Base-by-base conservation (phyloP, 176 grass and related monocot genomes). In the Poa pratensis region DNA sequence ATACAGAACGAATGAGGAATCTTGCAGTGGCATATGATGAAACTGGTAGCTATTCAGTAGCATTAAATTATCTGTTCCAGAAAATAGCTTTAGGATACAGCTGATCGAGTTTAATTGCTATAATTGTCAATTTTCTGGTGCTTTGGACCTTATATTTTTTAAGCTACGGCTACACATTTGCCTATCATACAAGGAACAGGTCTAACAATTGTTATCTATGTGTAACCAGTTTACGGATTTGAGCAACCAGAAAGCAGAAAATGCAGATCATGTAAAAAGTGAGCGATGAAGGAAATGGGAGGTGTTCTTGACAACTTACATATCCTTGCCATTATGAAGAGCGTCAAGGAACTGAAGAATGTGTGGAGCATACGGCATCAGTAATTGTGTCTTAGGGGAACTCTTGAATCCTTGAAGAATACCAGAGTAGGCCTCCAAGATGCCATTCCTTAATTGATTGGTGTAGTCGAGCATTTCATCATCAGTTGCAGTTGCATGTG, bases 351-450 rank as follows among this genome's bases (percentile, higher is more conserved):
- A 93, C 54, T 91, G 86, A 26, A 96, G 48, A 82, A 96, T 88
- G 80, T 96, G 87, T 10, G 84, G 71, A 32, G 87, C 94, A 91
- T 91, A 96, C 2, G 84, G 84, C 91, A 96, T 87, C 81, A 94
- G 48, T 42, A 93, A 46, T 77, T 93, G 91, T 35, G 89, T 93
- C 82, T 93, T 93, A 5, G 88, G 86, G 58, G 94, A 93, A 58
- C 86, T 89, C 84, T 96, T 96, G 72, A 96, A 96, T 45, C 94
- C 94, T 89, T 96, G 94, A 84, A 96, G 89, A 86, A 96, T 93
- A 81, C 94, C 94, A 83, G 94, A 93, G 86, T 96, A 96, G 78
- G 94, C 94, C 84, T 96, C 94, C 82, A 96, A 89, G 69, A 96
- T 96, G 42, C 94, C 91, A 55, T 91, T 93, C 54, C 94, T 91